Evolutionary conservation across 495 filamentous ascomycete species (phyloP), one percentile per base, ranked within the genome.

Genomic region (Hapsidospora chrysogenum): DNA sequence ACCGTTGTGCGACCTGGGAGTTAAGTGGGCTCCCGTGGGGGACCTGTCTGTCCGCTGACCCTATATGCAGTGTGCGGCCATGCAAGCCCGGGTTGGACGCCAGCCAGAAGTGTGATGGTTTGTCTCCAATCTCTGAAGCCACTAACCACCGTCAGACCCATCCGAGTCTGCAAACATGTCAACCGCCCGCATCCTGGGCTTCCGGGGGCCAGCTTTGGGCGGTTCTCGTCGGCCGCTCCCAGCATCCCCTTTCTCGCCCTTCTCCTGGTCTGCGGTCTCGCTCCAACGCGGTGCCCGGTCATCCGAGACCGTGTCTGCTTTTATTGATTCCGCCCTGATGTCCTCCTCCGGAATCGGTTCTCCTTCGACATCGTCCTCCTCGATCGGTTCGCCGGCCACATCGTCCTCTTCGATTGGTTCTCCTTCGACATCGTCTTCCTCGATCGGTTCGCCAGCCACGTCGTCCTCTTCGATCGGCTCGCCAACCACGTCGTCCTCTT

Each of bases 131-230:
- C n/a, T n/a, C n/a, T n/a, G n/a, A n/a, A n/a, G n/a, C n/a, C n/a
- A 56, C 39, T 42, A 43, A 35, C 42, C 53, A 15, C 44, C 48
- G 7, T 63, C 60, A 8, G 61, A 64, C 18, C 43, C 43, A 32
- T 60, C 63, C 2, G 60, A 64, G 46, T 71, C 78, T 11, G 80
- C 86, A 70, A 93, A 95, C 85, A 95, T 92, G 49, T 95, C 86
- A 47, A 84, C 83, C 3, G 86, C 86, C 42, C 74, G 82, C 50
- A 84, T 81, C 38, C 41, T 51, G 11, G 54, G 38, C 37, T 51
- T 31, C 33, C 41, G 19, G 3, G 20, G 33, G 13, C 13, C 18
- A 13, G 21, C 18, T 11, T 19, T 15, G 13, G n/a, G 17, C 8
- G 17, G 4, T 9, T 33, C 31, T 20, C 18, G n/a, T 17, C n/a